These are phyloP conservation scores for Geopyxis carbonaria DNA, from an alignment of 495 filamentous ascomycete species.

Conservation along the genomic window DNA sequence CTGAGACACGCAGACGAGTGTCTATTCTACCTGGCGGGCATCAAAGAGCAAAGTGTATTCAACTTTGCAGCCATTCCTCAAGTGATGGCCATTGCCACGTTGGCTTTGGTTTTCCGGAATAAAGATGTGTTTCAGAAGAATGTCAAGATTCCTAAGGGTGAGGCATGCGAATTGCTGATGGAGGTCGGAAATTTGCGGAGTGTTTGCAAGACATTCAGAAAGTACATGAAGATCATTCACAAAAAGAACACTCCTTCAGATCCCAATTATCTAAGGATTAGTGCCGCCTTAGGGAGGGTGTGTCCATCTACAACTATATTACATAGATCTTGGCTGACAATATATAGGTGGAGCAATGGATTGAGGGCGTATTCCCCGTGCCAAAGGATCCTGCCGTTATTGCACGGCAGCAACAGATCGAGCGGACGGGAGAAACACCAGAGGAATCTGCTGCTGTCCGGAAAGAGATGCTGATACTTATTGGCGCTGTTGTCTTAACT, in stretches of 20 bases:
- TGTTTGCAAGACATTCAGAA: slow-evolving; percentile 62
- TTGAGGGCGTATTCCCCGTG: slow-evolving; percentile 81
- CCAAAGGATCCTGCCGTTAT: slow-evolving; percentile 36
- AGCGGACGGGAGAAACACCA: slow-evolving; percentile 25
- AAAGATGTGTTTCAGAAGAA: slow-evolving; percentile 71
- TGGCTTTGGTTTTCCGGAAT: slow-evolving; percentile 85
- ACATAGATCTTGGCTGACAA: slow-evolving; percentile 20
- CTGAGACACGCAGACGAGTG: slow-evolving; percentile 81
- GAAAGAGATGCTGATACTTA: slow-evolving; percentile 46
- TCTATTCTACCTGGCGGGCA: slow-evolving; percentile 88
- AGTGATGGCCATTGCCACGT: slow-evolving; percentile 89
- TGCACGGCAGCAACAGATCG: slow-evolving; percentile 16
- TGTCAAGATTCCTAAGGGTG: slow-evolving; percentile 91
- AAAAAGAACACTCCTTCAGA: slow-evolving; percentile 90
- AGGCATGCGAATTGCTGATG: slow-evolving; percentile 80
- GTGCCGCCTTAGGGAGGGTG: slow-evolving; percentile 76
- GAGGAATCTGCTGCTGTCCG: slow-evolving; percentile 30
- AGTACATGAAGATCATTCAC: slow-evolving; percentile 63
- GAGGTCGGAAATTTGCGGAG: slow-evolving; percentile 73
- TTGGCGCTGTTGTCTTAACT: slow-evolving; percentile 41
- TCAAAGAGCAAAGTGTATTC: slow-evolving; percentile 97
- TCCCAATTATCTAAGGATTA: slow-evolving; percentile 86
- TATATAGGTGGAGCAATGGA: slow-evolving; percentile 82
- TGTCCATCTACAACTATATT: slow-evolving; percentile 15
- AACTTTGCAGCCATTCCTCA: slow-evolving; percentile 99